Conservation (phyloP, 768 basidiomycete species). For the Mrakia hoshinonis region DNA sequence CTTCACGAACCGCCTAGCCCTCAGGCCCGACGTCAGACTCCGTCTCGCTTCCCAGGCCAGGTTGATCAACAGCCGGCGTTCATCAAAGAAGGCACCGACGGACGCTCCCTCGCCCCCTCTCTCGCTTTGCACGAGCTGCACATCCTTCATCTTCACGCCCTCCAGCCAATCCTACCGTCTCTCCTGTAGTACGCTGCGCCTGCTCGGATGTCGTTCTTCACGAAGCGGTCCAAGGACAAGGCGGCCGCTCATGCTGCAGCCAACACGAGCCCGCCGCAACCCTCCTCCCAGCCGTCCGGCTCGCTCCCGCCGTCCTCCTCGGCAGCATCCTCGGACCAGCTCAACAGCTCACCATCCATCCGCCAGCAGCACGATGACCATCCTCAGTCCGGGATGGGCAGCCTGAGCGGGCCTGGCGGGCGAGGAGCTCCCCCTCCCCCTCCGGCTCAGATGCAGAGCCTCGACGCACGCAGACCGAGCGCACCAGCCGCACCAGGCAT, state of each 20-base stretch:
- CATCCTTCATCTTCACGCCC: too few species aligned
- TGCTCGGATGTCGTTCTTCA: conserved; percentile 12
- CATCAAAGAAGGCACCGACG: too few species aligned
- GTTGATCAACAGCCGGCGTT: too few species aligned
- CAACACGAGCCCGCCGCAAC: not conserved
- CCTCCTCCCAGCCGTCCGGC: not conserved
- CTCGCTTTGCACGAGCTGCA: too few species aligned
- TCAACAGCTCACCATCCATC: not conserved
- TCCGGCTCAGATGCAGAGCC: not conserved
- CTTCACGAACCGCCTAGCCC: too few species aligned
- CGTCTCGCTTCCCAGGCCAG: too few species aligned
- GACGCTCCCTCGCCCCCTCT: too few species aligned
- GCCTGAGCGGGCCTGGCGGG: not conserved
- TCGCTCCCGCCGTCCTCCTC: not conserved
- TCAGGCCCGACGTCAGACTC: too few species aligned
- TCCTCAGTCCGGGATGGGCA: not conserved
- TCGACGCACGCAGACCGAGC: conserved; percentile 1
- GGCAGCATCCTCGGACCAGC: not conserved
- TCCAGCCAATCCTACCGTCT: not conserved
- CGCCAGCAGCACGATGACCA: not conserved
- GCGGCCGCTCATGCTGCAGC: not conserved
- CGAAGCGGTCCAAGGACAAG: conserved; percentile 17
- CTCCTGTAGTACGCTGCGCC: too few species aligned
- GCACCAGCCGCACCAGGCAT: conserved; percentile 17
- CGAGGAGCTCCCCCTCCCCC: conserved; percentile 12